Percentiles rank a stretch among this genome's conserved stretches.
These are phyloP conservation scores for Lactarius pseudohatsudake DNA, from an alignment of 768 basidiomycete genomes.

Conservation along the genomic window DNA sequence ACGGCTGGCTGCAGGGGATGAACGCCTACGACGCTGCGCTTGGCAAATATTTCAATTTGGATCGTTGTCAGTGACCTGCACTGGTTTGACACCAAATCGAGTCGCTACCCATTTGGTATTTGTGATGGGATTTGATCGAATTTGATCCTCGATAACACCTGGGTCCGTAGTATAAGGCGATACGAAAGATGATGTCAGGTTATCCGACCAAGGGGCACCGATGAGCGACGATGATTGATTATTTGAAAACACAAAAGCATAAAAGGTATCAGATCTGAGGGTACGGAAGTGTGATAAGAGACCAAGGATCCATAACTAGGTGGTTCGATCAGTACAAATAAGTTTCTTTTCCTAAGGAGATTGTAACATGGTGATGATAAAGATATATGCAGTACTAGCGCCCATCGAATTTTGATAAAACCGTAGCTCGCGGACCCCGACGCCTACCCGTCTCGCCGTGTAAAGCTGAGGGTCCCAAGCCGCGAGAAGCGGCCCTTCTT, in stretches of 20 bases:
- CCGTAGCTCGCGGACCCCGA: background rate
- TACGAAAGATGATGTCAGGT: no score
- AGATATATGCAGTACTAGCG: background rate
- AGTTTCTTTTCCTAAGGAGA: slow-evolving; percentile 3
- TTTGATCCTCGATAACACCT: no score
- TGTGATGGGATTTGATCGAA: no score
- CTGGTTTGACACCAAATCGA: no score
- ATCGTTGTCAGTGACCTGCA: slow-evolving; percentile 33
- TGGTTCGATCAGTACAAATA: slow-evolving; percentile 11
- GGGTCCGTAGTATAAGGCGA: no score
- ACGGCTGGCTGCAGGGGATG: slow-evolving; percentile 67
- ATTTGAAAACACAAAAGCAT: background rate
- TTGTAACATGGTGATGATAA: slow-evolving; percentile 7
- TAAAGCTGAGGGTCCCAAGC: slow-evolving; percentile 73
- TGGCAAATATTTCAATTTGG: slow-evolving; percentile 69
- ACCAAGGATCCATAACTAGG: slow-evolving; percentile 6
- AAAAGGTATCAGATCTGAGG: slow-evolving; percentile 13
- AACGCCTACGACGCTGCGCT: slow-evolving; percentile 52
- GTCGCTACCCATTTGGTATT: no score
- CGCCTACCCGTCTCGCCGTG: slow-evolving; percentile 43
- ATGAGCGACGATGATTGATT: no score
- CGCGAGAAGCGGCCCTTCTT: slow-evolving; percentile 75
- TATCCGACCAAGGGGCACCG: no score
- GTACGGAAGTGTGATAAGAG: background rate
- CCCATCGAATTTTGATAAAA: no score